A percentile compares a stretch with the other conserved stretches of the same genome.
Evolutionary conservation across 371 early-diverging fungal species (phyloP).

Genomic region (Mortierella sp.): DNA sequence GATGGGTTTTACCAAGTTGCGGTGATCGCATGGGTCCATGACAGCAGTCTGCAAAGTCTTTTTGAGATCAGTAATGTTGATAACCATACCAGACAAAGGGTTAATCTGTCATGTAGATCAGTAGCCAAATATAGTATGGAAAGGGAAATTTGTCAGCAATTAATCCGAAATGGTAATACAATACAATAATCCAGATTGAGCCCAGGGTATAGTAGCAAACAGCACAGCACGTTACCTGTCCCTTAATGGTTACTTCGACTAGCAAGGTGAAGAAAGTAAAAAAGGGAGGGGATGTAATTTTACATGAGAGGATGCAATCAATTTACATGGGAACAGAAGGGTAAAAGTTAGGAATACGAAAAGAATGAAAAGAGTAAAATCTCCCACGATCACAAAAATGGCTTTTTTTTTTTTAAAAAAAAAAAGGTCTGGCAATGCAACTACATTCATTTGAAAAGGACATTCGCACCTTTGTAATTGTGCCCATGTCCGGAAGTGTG

Average conservation of each 20-base stretch:
- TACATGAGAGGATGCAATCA: slow-evolving; percentile 2
- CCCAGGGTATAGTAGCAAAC: not conserved
- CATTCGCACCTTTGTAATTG: slow-evolving; percentile 83
- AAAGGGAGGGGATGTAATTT: not conserved
- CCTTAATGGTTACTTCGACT: slow-evolving; percentile 84
- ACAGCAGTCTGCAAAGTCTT: slow-evolving; percentile 77
- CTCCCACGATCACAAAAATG: not conserved
- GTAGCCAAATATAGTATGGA: slow-evolving; percentile 5
- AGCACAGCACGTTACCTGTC: slow-evolving; percentile 58
- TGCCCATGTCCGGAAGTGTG: slow-evolving; percentile 89
- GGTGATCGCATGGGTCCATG: slow-evolving; percentile 88
- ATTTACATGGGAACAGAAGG: not conserved
- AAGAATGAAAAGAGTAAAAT: not conserved
- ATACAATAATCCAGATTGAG: not conserved
- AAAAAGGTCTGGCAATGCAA: too few relatives aligned
- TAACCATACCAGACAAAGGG: slow-evolving; percentile 87
- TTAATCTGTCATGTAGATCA: slow-evolving; percentile 61
- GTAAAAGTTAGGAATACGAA: not conserved
- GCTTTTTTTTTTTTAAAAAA: too few relatives aligned
- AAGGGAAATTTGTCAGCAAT: slow-evolving; percentile 27
- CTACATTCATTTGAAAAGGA: too few relatives aligned
- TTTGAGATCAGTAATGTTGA: slow-evolving; percentile 87
- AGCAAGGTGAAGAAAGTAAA: slow-evolving; percentile 9
- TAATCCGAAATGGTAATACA: not conserved
- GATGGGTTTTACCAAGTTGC: slow-evolving; percentile 70